Percentiles rank a stretch among this genome's conserved stretches.
phyloP scores from a whole-genome alignment of 2,329 filamentous ascomycete genomes.

The Aschersonia sp. region DNA sequence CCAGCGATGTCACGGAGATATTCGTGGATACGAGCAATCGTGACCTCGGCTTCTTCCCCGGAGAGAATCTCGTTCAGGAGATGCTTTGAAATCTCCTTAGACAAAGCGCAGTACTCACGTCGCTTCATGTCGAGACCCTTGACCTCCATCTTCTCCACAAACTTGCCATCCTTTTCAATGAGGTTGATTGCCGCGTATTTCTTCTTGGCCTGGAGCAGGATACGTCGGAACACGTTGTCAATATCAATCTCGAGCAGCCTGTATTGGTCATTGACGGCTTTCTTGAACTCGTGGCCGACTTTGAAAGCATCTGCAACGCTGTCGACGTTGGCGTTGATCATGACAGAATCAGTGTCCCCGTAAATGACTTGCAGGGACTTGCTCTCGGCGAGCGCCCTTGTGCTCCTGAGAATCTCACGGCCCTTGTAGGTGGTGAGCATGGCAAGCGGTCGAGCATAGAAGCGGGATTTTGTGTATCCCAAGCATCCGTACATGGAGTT shows the following conservation, averaged over 20 bases:
- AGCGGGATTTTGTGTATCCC: constrained; percentile 91
- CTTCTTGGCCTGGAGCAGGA: constrained; percentile 94
- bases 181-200: constrained; percentile 98
- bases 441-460: constrained; percentile 88
- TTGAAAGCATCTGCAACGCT: constrained; percentile 81
- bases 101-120: constrained; percentile 89
- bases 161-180: constrained; percentile 77
- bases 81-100: constrained; percentile 83
- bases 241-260: constrained; percentile 92
- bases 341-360: constrained; percentile 97
- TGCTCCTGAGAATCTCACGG: constrained; percentile 90
- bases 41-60: constrained; percentile 78
- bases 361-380: constrained; percentile 92
- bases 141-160: constrained; percentile 87
- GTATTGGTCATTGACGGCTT: constrained; percentile 86
- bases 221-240: constrained; percentile 88
- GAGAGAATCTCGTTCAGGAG: constrained; percentile 91
- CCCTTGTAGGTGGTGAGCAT: constrained; percentile 96
- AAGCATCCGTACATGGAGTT: constrained; percentile 99
- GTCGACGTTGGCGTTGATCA: constrained; percentile 98
- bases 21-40: constrained; percentile 82
- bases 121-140: constrained; percentile 98
- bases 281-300: constrained; percentile 90
- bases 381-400: constrained; percentile 87
- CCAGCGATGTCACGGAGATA: constrained; percentile 72